Evolutionary conservation across 805 yeast species (phyloP), one percentile per base, ranked within the genome.

Genomic region (Kodamaea sagamina): DNA sequence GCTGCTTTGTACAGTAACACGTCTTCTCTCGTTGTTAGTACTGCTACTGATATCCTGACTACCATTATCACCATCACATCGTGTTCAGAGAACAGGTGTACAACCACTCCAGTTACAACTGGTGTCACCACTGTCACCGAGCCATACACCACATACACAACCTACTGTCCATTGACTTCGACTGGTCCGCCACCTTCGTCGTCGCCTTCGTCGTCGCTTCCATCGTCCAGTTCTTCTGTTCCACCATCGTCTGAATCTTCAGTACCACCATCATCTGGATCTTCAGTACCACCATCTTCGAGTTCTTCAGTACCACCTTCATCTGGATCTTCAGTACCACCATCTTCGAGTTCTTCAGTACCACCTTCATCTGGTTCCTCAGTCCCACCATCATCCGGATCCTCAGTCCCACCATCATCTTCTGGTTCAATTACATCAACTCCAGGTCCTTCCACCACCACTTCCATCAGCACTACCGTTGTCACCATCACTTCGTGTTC

Each of bases 71-170:
- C 62, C 50, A 55, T 58, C 49, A 59, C 63, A 16, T 52, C 58
- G 39, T 60, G 65, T 49, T 47, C 55, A 19, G 55, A 59, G 47
- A 45, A 57, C 52, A 49, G 47, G 46, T 60, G 65, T 47, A 46
- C 54, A 35, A 36, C 47, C 24, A 51, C 46, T 22, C 54, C 60
- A 35, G 50, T 45, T 32, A 44, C 48, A 15, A 29, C 24, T 18
- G 43, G 32, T 25, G 67, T 73, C 36, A 51, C 64, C 35, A 61
- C 68, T 27, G 59, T 58, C 19, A 50, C 60, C 43, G 74, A 67
- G 24, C 56, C 55, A 22, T 60, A 47, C 41, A 67, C 72, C 21
- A 59, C 63, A 29, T 74, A 62, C 59, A 67, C 77, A 45, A 69
- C 75, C 18, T 62, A 56, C 56, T 62, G 68, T 49, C 42, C 42